Conservation (phyloP, 192 early-diverging fungal genomes). For the Rhizophagus prolifer region DNA sequence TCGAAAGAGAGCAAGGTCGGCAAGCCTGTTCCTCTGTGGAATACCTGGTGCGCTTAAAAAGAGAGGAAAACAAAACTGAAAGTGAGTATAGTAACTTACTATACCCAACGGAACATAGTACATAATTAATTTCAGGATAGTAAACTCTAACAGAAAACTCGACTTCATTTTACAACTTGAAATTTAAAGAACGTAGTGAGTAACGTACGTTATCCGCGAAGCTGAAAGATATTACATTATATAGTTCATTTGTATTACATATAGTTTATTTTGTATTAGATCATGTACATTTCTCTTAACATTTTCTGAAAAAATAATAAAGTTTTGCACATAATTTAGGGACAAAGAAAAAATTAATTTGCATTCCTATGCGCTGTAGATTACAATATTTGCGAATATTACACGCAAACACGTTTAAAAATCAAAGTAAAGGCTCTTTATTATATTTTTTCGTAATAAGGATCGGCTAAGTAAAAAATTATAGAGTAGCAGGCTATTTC, state of each 20-base stretch:
- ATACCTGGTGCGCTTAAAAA: constrained; percentile 21
- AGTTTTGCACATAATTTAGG: no score
- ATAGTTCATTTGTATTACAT: constrained; percentile 1
- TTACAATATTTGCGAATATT: no score
- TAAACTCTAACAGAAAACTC: constrained; percentile 9
- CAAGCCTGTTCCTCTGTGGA: constrained; percentile 20
- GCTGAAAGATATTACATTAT: no score
- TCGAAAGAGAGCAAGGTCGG: neutral
- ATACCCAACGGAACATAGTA: neutral
- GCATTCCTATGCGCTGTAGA: no score
- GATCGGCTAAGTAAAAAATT: no score
- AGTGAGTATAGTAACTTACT: neutral
- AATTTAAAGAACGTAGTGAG: neutral
- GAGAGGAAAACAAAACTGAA: neutral
- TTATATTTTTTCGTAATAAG: no score
- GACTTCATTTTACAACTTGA: constrained; percentile 21
- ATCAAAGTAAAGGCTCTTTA: no score
- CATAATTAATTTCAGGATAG: constrained; percentile 19
- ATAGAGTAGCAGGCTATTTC: no score
- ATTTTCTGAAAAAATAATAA: no score
- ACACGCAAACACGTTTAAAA: no score
- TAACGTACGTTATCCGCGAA: neutral
- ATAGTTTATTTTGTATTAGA: constrained; percentile 10
- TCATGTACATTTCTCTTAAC: neutral
- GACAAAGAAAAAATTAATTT: no score